These are phyloP conservation scores for Patellaria atrata DNA, from an alignment of 495 filamentous ascomycete genomes.

Conservation along the genomic window DNA sequence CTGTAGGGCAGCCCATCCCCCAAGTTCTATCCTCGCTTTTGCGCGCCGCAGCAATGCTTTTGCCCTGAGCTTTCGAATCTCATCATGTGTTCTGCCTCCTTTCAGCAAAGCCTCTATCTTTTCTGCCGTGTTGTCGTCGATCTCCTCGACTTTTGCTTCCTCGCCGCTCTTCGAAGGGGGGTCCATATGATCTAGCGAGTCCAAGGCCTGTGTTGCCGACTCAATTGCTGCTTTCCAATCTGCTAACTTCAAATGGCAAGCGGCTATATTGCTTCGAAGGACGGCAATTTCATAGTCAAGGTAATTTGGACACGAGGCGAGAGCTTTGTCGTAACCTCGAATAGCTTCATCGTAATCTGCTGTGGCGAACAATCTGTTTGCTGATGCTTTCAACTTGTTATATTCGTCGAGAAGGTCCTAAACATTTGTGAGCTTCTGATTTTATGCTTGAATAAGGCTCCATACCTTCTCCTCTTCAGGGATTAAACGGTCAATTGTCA, in stretches of 20 bases:
- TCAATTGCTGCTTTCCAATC: constrained; percentile 78
- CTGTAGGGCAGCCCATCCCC: constrained; percentile 68
- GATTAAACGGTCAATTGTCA: no score
- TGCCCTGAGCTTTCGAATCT: constrained; percentile 61
- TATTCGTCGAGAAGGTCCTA: constrained; percentile 59
- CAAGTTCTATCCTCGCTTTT: constrained; percentile 52
- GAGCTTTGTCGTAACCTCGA: constrained; percentile 72
- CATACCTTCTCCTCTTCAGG: no score
- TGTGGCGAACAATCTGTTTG: constrained; percentile 61
- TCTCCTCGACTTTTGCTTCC: constrained; percentile 32
- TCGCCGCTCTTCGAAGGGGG: constrained; percentile 22
- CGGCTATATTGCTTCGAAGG: constrained; percentile 72
- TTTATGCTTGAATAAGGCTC: no score
- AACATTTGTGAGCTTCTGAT: no score
- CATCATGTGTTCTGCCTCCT: constrained; percentile 31
- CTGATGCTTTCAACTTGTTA: constrained; percentile 57
- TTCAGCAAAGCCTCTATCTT: constrained; percentile 20
- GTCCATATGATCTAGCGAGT: constrained; percentile 50
- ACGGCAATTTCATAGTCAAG: constrained; percentile 84
- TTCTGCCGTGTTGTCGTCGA: constrained; percentile 31
- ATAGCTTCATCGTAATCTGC: constrained; percentile 73
- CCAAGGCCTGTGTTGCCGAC: constrained; percentile 56
- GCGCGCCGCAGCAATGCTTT: constrained; percentile 83
- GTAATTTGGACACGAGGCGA: constrained; percentile 70
- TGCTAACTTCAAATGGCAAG: constrained; percentile 75